Evolutionary conservation across 2,329 filamentous ascomycete genomes (phyloP).

Genomic region (Fusarium albidum): DNA sequence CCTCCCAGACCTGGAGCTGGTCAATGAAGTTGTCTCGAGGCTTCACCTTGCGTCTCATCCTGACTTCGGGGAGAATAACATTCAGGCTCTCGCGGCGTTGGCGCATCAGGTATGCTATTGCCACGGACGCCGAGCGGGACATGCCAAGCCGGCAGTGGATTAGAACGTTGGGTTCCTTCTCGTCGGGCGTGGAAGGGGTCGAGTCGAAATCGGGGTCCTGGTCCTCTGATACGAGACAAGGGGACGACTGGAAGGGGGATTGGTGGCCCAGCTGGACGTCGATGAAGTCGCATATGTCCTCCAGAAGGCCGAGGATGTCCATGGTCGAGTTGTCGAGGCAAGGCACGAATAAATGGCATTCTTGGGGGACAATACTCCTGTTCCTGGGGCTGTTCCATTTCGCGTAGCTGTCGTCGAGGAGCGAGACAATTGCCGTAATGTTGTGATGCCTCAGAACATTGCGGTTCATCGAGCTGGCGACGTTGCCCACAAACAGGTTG

Average conservation of each 20-base stretch:
- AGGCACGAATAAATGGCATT: conserved; percentile 35
- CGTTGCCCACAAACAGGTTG: conserved; percentile 37
- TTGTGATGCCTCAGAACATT: conserved; percentile 31
- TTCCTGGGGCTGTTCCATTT: conserved; percentile 32
- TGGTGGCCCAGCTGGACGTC: conserved; percentile 25
- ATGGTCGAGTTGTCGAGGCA: conserved; percentile 37
- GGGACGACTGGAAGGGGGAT: not conserved
- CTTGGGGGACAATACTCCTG: conserved; percentile 31
- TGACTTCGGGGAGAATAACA: conserved; percentile 30
- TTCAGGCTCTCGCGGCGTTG: conserved; percentile 27
- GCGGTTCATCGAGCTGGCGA: conserved; percentile 34
- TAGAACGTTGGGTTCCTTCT: conserved; percentile 34
- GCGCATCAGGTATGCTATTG: conserved; percentile 46
- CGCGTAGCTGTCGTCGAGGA: conserved; percentile 26
- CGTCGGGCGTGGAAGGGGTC: conserved; percentile 9
- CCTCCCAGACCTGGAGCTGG: conserved; percentile 45
- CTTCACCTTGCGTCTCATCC: conserved; percentile 33
- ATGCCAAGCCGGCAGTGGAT: conserved; percentile 46
- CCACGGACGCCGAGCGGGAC: conserved; percentile 43
- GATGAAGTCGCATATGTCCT: conserved; percentile 40
- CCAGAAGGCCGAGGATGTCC: conserved; percentile 35
- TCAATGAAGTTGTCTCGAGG: conserved; percentile 43
- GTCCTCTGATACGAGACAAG: conserved; percentile 5
- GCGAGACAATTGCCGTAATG: conserved; percentile 39
- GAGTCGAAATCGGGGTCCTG: conserved; percentile 10